phyloP scores from a whole-genome alignment of 176 grass and related monocot species.

The Tuctoria greenei region DNA sequence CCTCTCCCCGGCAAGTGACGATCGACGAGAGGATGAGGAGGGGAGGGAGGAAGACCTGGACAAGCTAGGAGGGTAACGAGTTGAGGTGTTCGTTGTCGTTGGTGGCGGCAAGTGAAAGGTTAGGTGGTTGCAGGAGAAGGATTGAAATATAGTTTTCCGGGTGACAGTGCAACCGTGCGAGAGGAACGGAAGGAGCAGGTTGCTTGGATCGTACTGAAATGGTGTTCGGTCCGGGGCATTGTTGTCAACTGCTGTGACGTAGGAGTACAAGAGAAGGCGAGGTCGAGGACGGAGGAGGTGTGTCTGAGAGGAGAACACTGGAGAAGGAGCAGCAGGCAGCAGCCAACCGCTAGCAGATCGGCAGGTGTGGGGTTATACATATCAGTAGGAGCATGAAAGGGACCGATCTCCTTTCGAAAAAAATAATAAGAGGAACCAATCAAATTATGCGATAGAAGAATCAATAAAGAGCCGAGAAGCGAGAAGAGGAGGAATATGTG shows the following conservation, averaged over 20 bases:
- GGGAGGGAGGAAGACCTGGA: not conserved
- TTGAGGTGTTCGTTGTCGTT: constrained; percentile 15
- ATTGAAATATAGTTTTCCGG: not conserved
- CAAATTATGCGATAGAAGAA: not conserved
- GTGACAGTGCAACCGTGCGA: not conserved
- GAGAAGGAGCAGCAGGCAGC: constrained; percentile 19
- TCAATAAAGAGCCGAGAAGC: too few relatives aligned
- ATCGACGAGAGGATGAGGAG: not conserved
- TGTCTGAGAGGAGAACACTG: too few relatives aligned
- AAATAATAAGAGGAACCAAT: not conserved
- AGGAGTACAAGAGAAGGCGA: constrained; percentile 43
- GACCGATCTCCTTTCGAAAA: constrained; percentile 2
- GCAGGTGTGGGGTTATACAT: constrained; percentile 4
- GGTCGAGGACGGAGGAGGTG: not conserved
- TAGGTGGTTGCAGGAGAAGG: not conserved
- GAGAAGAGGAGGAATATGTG: not conserved
- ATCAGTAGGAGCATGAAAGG: constrained; percentile 35
- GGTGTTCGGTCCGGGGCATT: constrained; percentile 24
- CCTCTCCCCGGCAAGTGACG: not conserved
- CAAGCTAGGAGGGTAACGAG: not conserved
- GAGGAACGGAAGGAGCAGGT: not conserved
- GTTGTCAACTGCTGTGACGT: constrained; percentile 48
- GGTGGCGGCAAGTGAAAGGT: constrained; percentile 15
- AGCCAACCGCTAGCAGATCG: constrained; percentile 23
- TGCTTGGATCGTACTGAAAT: constrained; percentile 46